Base-by-base conservation (phyloP, 495 filamentous ascomycete species). In the Parathielavia hyrcaniae region DNA sequence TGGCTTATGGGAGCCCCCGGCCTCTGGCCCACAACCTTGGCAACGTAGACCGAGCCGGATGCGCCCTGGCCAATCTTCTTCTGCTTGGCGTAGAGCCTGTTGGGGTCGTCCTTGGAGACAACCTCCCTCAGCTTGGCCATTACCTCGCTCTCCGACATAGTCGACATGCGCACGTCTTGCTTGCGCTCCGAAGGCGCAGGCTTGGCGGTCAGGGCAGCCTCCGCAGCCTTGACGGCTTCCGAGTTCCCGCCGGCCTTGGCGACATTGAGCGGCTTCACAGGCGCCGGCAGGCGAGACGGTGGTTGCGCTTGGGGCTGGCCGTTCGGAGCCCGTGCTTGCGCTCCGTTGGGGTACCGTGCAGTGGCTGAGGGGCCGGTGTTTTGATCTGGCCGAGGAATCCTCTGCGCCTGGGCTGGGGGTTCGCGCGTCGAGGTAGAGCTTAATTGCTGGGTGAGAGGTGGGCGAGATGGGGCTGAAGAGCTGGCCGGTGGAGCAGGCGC, bases 61-160 rank as follows among this genome's bases (percentile, higher is more conserved):
- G 93, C 93, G 70, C 93, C 93, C 70, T 97, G 95, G 10, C 93
- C 93, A 69, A 98, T 96, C 79, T 98, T 98, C 78, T 96, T 96
- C 69, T 97, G 92, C 76, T 98, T 98, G 64, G 88, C 89, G 72
- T 98, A 98, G 5, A 89, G 90, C 52, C 90, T 77, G 58, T 91
- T 87, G 17, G 93, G 93, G 66, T 95, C 90, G 43, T 91, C 89
- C 63, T 89, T 90, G 47, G 90, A 96, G 1, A 98, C 93, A 5
- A 95, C 92, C 57, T 93, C 86, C 64, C 90, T 84, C 48, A 98
- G 73, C 67, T 90, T 91, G 57, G 88, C 85, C 93, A 98, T 98
- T 35, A 98, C 93, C 69, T 98, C 90, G 63, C 82, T 86, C 72
- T 98, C 93, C 40, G 88, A 85, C 93, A 98, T 97, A 63, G 83